Evolutionary conservation across 306 rosid genomes (phyloP).

Genomic region (Gastrolobium villosum): DNA sequence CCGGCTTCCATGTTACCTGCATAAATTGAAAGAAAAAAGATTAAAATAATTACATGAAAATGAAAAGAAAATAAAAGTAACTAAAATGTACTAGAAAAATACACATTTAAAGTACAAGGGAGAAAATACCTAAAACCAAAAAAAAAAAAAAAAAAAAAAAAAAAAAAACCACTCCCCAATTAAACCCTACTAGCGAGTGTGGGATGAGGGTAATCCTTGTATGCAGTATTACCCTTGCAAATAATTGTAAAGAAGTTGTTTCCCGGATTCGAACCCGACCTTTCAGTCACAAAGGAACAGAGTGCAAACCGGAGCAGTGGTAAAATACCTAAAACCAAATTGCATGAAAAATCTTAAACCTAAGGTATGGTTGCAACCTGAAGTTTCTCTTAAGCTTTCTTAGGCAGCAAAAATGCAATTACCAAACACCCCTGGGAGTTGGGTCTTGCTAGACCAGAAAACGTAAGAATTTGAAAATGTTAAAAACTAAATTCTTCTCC

Average conservation of each 20-base stretch:
- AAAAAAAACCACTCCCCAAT: too few species aligned
- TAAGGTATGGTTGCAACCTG: slow-evolving; percentile 17
- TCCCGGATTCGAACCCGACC: too few species aligned
- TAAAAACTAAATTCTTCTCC: neutral
- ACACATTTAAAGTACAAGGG: neutral
- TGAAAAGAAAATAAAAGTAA: slow-evolving; percentile 17
- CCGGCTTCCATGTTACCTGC: slow-evolving; percentile 82
- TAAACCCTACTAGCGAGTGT: too few species aligned
- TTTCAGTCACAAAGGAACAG: too few species aligned
- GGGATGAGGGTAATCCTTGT: too few species aligned
- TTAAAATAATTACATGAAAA: slow-evolving; percentile 6
- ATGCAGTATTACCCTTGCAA: too few species aligned
- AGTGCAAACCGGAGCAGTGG: too few species aligned
- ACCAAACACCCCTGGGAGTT: slow-evolving; percentile 13
- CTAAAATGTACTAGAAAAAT: slow-evolving; percentile 13
- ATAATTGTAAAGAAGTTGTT: too few species aligned
- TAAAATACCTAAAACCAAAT: slow-evolving; percentile 19
- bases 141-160: too few species aligned
- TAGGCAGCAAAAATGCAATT: slow-evolving; percentile 27
- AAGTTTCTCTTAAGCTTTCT: slow-evolving; percentile 20
- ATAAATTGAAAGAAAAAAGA: slow-evolving; percentile 42
- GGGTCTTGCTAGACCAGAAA: neutral
- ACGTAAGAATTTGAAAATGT: neutral
- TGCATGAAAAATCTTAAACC: slow-evolving; percentile 23
- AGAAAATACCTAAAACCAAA: slow-evolving; percentile 25